Evolutionary conservation across 2,329 filamentous ascomycete species (phyloP).

Genomic region (Penicillium sp.): DNA sequence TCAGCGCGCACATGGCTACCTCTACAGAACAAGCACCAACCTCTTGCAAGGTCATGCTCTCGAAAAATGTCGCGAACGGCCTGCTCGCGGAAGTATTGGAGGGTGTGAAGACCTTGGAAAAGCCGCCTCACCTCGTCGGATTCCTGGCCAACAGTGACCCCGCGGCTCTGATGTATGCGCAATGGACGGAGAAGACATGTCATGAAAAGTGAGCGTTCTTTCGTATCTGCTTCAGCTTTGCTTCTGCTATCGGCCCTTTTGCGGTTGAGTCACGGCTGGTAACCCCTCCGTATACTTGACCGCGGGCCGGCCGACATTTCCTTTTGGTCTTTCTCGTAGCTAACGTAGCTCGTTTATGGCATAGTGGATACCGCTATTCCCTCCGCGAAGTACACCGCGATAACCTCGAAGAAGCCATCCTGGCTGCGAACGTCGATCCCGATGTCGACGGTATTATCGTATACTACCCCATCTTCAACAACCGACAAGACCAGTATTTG

Average conservation of each 20-base stretch:
- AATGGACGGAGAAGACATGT: slow-evolving; percentile 97
- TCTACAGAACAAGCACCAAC: slow-evolving; percentile 34
- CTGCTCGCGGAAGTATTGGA: slow-evolving; percentile 79
- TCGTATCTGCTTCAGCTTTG: slow-evolving; percentile 13
- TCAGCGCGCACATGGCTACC: slow-evolving; percentile 36
- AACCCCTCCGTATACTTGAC: not conserved
- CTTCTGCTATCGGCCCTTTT: not conserved
- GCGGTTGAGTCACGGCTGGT: not conserved
- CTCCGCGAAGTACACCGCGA: slow-evolving; percentile 85
- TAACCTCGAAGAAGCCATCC: slow-evolving; percentile 84
- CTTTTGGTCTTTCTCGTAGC: slow-evolving; percentile 22
- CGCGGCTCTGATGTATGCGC: slow-evolving; percentile 88
- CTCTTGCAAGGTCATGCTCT: slow-evolving; percentile 90
- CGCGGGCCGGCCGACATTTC: not conserved
- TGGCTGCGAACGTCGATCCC: slow-evolving; percentile 79
- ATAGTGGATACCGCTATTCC: slow-evolving; percentile 86
- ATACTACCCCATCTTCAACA: slow-evolving; percentile 97
- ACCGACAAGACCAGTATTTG: slow-evolving; percentile 88
- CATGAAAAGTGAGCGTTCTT: slow-evolving; percentile 79
- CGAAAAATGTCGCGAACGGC: slow-evolving; percentile 82
- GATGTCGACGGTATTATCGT: slow-evolving; percentile 88
- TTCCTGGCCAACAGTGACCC: slow-evolving; percentile 93
- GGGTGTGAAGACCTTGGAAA: slow-evolving; percentile 72
- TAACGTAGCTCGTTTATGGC: slow-evolving; percentile 23
- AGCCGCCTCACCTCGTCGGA: slow-evolving; percentile 79